Evolutionary conservation across 768 basidiomycete genomes (phyloP), one percentile per base, ranked within the genome.

Genomic region (Clitopilus hobsonii): DNA sequence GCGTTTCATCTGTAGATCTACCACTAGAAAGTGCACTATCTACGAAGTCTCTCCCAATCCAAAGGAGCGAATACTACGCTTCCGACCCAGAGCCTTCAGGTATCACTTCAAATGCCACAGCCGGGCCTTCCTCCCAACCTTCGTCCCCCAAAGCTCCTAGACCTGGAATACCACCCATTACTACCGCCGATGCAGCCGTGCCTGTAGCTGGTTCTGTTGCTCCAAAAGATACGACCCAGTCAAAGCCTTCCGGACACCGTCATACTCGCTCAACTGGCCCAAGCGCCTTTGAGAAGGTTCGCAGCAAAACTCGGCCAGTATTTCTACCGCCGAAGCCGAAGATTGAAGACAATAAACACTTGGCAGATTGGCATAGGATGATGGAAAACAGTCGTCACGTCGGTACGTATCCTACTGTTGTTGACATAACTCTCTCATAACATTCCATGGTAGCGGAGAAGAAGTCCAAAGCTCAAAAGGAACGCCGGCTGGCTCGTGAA

Each of bases 291-390:
- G 89, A 94, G 65, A 89, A 85, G 69, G 85, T 92, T 28, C 72
- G 89, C 51, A 92, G 89, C 69, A 87, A 83, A 68, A 96, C 70
- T 49, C 80, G 79, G 25, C 65, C 80, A 55, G 93, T n/a, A n/a
- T n/a, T n/a, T n/a, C n/a, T n/a, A n/a, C n/a, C n/a, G n/a, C n/a
- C n/a, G n/a, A n/a, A n/a, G n/a, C n/a, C n/a, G n/a, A n/a, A n/a
- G n/a, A n/a, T n/a, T n/a, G n/a, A 96, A 69, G 93, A 95, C 64
- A 69, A 76, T 49, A 94, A 87, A 60, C 94, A 96, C 70, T 75
- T 92, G 65, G 82, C 85, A 3, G 88, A 89, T 65, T 94, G 93
- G 88, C 82, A 91, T 63, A 70, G 77, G 28, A 96, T 96, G 91
- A 91, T 94, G 87, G 85, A 83, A 59, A 83, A 76, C 45, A 92